phyloP scores from a whole-genome alignment of 2,329 filamentous ascomycete species.

The Fusarium tjaetaba region DNA sequence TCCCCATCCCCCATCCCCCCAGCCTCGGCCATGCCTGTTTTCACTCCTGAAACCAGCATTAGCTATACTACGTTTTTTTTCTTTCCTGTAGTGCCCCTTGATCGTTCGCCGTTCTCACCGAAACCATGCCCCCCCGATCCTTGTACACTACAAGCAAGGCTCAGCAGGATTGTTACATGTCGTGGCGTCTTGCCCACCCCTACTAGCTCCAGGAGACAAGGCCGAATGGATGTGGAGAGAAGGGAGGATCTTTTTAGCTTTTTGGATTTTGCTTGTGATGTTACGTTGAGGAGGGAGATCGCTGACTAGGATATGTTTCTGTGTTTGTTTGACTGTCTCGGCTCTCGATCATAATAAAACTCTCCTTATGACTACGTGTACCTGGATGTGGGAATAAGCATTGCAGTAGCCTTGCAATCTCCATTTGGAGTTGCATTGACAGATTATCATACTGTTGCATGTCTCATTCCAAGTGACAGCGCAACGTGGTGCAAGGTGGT shows the following conservation, averaged over 20 bases:
- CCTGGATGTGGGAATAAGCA: neutral
- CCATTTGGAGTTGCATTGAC: constrained; percentile 4
- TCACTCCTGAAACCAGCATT: constrained; percentile 28
- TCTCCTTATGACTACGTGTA: neutral
- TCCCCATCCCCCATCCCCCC: neutral
- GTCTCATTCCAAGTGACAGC: constrained; percentile 9
- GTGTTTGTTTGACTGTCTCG: neutral
- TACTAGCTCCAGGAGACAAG: constrained; percentile 21
- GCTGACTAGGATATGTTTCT: neutral
- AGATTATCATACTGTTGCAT: constrained; percentile 19
- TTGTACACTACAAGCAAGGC: constrained; percentile 3
- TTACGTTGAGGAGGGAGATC: neutral
- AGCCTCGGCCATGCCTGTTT: constrained; percentile 1
- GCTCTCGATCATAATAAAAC: neutral
- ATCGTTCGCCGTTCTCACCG: constrained; percentile 9
- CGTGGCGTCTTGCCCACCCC: constrained; percentile 9
- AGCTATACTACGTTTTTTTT: neutral
- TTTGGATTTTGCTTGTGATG: neutral
- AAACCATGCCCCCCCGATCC: constrained; percentile 6
- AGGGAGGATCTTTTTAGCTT: neutral
- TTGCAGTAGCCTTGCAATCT: neutral
- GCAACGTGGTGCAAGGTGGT: constrained; percentile 1
- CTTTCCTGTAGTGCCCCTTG: neutral
- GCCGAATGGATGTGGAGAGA: constrained; percentile 10
- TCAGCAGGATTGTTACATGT: constrained; percentile 24